Base-by-base conservation (phyloP, 345 rosid genomes). In the Dipteronia sinensis region DNA sequence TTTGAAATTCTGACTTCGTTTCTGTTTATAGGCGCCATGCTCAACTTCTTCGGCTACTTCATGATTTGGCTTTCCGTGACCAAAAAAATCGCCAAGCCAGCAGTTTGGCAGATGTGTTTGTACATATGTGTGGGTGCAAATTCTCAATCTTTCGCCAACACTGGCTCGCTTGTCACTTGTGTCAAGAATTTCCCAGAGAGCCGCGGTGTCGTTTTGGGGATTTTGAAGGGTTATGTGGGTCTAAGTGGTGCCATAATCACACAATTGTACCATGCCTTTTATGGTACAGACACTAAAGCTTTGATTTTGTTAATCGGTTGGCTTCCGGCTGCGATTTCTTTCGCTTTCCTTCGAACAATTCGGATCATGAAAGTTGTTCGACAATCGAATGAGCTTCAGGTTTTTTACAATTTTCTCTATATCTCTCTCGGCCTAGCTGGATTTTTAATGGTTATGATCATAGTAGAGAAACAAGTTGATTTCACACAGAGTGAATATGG, bases 31-130 rank as follows among this genome's bases (percentile, higher is more conserved):
- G 95, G 95, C 6, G 86, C 91, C 0, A 76, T 82, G 29, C 71
- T 91, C 66, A 91, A 91, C 77, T 84, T 91, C 66, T 83, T 77
- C 38, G 95, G 95, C 29, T 91, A 91, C 84, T 84, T 89, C 83
- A 89, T 91, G 93, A 88, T 91, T 0, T 91, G 93, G 95, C 78
- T 88, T 0, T 81, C 91, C 69, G 95, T 91, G n/a, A 78, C 87
- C 34, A 77, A 76, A 29, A 84, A 65, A 23, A 81, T 89, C 0
- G 17, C 93, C 0, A 71, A 12, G 3, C 89, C 88, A 0, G 74
- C 49, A 2, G 81, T 89, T 1, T 91, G 95, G 93, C 88, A 84
- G 1, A 89, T 91, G 93, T 91, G 93, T 78, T 72, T 88, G 40
- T 89, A 89, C 79, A 91, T 91, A 19, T 89, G 86, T 67, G 66